Conservation (phyloP, 2,329 filamentous ascomycete species). For the Blumeria graminis region DNA sequence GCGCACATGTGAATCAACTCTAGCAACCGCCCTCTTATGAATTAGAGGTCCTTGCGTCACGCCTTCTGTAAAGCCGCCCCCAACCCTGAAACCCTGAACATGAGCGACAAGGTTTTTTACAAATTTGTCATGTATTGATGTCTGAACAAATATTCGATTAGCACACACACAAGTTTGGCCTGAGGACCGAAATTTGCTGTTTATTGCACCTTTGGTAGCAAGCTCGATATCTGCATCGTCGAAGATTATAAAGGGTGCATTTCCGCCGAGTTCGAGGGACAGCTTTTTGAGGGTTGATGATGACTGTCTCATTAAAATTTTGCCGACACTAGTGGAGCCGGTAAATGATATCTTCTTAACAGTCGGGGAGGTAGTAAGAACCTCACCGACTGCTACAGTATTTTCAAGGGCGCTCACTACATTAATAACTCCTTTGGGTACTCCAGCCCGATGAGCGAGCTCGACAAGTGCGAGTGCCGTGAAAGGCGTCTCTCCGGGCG, state of each 20-base stretch:
- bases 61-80: conserved; percentile 44
- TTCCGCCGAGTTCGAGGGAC: conserved; percentile 81
- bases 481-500: conserved; percentile 78
- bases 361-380: conserved; percentile 49
- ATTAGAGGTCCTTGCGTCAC: conserved; percentile 67
- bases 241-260: conserved; percentile 91
- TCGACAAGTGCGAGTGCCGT: conserved; percentile 74
- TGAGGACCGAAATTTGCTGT: conserved; percentile 79
- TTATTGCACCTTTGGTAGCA: conserved; percentile 61
- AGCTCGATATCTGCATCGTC: conserved; percentile 76
- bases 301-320: conserved; percentile 72
- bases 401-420: conserved; percentile 60
- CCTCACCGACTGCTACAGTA: conserved; percentile 53
- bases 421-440: conserved; percentile 80
- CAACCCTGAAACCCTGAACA: conserved; percentile 51
- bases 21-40: conserved; percentile 56
- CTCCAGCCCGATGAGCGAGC: conserved; percentile 63
- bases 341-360: conserved; percentile 90
- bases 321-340: conserved; percentile 46
- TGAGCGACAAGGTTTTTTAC: conserved; percentile 42
- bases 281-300: conserved; percentile 57
- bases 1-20: conserved; percentile 57
- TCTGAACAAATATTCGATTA: conserved; percentile 62
- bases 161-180: conserved; percentile 91
- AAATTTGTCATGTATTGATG: conserved; percentile 55